Conservation (phyloP, 305 asterid species). For the Striga hermonthica region DNA sequence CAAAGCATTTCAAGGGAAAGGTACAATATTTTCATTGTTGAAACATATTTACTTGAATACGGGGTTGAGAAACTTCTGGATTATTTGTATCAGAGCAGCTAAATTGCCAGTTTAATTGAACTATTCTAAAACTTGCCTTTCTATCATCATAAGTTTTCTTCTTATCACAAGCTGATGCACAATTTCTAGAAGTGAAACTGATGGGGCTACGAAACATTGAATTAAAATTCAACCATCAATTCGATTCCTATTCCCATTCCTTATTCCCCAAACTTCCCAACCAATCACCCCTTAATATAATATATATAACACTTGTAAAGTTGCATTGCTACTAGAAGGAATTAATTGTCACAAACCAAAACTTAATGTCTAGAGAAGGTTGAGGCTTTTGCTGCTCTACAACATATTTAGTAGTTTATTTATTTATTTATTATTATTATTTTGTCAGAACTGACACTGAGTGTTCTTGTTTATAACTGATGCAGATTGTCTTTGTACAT, state of each 20-base stretch:
- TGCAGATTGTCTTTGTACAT: conserved; percentile 77
- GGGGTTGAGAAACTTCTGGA: conserved; percentile 12
- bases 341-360: neutral
- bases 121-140: neutral
- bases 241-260: too few species aligned
- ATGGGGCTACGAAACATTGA: too few species aligned
- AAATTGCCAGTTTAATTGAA: neutral
- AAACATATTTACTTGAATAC: conserved; percentile 13
- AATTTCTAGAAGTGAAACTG: neutral
- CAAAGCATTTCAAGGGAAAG: conserved; percentile 89
- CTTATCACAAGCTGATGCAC: neutral
- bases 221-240: too few species aligned
- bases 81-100: neutral
- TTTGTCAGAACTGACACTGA: conserved; percentile 20
- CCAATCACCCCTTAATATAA: too few species aligned
- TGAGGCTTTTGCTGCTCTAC: conserved; percentile 20
- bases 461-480: conserved; percentile 26
- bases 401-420: neutral
- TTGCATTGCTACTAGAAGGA: conserved; percentile 4
- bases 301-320: conserved; percentile 14
- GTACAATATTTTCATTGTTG: conserved; percentile 32
- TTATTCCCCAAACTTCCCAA: too few species aligned
- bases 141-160: neutral
- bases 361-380: neutral
- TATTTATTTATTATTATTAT: neutral